Conservation (phyloP, 2,329 filamentous ascomycete genomes). For the Penicillium janthinellum region DNA sequence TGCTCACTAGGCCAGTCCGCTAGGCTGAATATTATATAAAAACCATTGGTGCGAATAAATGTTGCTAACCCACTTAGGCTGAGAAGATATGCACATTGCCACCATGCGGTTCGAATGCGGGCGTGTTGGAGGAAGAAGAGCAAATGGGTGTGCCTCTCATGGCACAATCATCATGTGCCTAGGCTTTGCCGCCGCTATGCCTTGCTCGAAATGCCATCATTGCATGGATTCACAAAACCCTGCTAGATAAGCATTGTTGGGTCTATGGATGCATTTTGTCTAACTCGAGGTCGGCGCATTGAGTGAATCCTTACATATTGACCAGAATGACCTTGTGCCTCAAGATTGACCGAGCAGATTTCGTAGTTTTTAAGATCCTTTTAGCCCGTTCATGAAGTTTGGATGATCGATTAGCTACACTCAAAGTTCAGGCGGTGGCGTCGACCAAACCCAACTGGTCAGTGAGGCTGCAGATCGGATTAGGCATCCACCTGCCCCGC, state of each 20-base stretch:
- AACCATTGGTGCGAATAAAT: background rate
- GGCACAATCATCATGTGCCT: background rate
- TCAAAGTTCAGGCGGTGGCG: background rate
- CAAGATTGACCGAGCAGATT: background rate
- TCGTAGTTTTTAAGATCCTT: background rate
- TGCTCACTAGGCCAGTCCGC: background rate
- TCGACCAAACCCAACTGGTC: background rate
- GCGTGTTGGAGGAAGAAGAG: background rate
- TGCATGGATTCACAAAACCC: too few relatives aligned
- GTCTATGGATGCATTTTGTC: too few relatives aligned
- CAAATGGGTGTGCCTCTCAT: background rate
- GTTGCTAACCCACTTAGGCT: background rate
- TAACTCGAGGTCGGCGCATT: background rate
- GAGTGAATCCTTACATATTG: background rate
- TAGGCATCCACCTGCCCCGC: background rate
- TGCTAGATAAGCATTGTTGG: too few relatives aligned
- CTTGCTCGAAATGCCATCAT: background rate
- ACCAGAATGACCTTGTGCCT: background rate
- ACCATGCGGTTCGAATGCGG: background rate
- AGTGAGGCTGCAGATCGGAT: background rate
- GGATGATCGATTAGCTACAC: background rate
- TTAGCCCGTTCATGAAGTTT: background rate
- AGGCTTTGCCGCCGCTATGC: background rate
- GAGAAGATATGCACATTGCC: background rate
- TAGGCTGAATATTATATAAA: background rate